Percentiles rank a stretch among this genome's conserved stretches.
These are phyloP conservation scores for Gynochthodes officinalis DNA, from an alignment of 257 asterid species.

Conservation along the genomic window DNA sequence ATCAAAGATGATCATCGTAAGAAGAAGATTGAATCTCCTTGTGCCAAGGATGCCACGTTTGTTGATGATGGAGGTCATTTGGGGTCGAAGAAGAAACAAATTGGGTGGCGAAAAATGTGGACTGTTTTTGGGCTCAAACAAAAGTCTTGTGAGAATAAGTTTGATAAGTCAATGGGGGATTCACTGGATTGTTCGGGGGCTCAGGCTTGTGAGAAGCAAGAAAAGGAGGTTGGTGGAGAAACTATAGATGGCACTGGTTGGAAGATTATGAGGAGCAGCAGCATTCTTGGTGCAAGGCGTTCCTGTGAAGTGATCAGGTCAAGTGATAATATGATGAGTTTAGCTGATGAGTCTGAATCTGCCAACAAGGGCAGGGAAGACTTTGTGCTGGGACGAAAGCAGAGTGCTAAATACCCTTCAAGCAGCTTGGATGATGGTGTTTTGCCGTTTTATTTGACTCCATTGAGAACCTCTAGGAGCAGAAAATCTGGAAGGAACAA, in stretches of 20 bases:
- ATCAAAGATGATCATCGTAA: constrained; percentile 33
- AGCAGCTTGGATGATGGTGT: constrained; percentile 42
- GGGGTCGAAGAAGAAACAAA: constrained; percentile 48
- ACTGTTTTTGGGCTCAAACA: constrained; percentile 59
- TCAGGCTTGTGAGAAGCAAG: constrained; percentile 32
- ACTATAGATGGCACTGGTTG: constrained; percentile 28
- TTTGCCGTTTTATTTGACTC: constrained; percentile 73
- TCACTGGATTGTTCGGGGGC: constrained; percentile 26
- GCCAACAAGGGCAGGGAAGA: constrained; percentile 40
- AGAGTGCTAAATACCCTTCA: constrained; percentile 34
- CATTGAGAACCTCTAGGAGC: constrained; percentile 60
- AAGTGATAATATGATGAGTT: constrained; percentile 47
- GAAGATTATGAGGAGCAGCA: constrained; percentile 59
- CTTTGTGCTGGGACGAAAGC: constrained; percentile 43
- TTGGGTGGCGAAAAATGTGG: constrained; percentile 61
- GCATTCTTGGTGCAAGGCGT: constrained; percentile 55
- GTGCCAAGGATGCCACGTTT: constrained; percentile 27
- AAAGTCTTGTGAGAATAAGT: constrained; percentile 35
- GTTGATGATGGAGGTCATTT: constrained; percentile 29
- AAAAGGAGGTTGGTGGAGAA: constrained; percentile 29
- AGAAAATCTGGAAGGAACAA: constrained; percentile 44
- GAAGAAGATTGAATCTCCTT: constrained; percentile 35
- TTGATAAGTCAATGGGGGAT: constrained; percentile 32
- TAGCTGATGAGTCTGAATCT: constrained; percentile 37
- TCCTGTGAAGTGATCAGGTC: constrained; percentile 47